Percentiles rank a stretch among this genome's conserved stretches.
Conservation (phyloP, 2,329 filamentous ascomycete genomes). For the Xylaria multiplex region DNA sequence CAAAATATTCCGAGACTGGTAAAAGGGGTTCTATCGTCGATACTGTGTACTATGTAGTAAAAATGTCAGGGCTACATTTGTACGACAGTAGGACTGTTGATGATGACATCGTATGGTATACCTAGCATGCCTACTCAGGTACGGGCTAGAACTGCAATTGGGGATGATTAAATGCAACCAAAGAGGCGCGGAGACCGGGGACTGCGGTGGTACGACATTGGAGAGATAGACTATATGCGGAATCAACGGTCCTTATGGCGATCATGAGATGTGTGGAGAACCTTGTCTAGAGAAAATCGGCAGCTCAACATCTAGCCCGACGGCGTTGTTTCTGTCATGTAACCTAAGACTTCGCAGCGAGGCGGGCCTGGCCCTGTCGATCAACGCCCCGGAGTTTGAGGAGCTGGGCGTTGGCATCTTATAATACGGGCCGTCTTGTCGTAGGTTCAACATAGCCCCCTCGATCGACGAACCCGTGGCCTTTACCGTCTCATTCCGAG, state of each 20-base stretch:
- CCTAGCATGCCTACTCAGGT: background rate
- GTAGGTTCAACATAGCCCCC: background rate
- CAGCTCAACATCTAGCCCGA: slow-evolving; percentile 28
- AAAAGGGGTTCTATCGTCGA: background rate
- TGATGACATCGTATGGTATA: slow-evolving; percentile 7
- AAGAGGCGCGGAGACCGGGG: slow-evolving; percentile 11
- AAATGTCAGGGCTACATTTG: background rate
- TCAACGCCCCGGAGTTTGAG: slow-evolving; percentile 31
- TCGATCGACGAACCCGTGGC: slow-evolving; percentile 6
- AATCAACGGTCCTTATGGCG: slow-evolving; percentile 28
- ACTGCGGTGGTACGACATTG: slow-evolving; percentile 21
- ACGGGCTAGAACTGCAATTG: background rate
- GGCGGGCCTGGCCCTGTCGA: slow-evolving; percentile 32
- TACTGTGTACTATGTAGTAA: too few relatives aligned
- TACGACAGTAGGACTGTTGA: background rate
- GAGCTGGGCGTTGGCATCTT: slow-evolving; percentile 22
- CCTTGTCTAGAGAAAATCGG: slow-evolving; percentile 37
- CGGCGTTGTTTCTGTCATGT: slow-evolving; percentile 26
- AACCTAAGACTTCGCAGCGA: slow-evolving; percentile 36
- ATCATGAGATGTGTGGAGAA: slow-evolving; percentile 43
- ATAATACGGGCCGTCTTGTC: slow-evolving; percentile 23
- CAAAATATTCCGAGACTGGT: background rate
- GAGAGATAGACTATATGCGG: slow-evolving; percentile 25
- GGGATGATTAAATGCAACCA: slow-evolving; percentile 10
- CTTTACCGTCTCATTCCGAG: slow-evolving; percentile 12